Evolutionary conservation across 805 yeast genomes (phyloP), one percentile per base, ranked within the genome.

Genomic region (Wickerhamiella lipophila): DNA sequence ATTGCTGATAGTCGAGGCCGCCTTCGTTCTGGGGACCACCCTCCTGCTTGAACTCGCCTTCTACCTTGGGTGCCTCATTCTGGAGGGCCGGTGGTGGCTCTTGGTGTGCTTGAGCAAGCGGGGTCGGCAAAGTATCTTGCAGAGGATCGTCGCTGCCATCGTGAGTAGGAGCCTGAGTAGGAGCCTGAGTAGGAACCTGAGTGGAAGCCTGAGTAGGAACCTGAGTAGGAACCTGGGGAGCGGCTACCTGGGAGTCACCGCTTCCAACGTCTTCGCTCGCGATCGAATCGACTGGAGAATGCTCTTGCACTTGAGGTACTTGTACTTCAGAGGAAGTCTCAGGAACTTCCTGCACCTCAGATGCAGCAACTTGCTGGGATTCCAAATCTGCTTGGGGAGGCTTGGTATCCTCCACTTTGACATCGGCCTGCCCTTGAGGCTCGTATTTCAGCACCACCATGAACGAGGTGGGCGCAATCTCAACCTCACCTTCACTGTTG

Each of bases 31-130:
- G 26, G 9, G 43, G 43, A 22, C 13, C 30, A 22, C 13, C 30
- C 16, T 21, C 21, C 19, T 40, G 27, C 43, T 40, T 40, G 30
- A 23, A 40, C 7, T 40, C 43, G 6, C 15, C 49, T 25, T 46
- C 49, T 22, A 36, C 49, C n/a, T 22, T 23, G 9, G 29, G 27
- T 41, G 29, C 29, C 19, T 46, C 42, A n/a, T 13, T 19, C 41
- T 36, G 41, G n/a, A 22, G 41, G 26, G 26, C 41, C 41, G 18
- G 41, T 21, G 18, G 41, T 21, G 41, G 41, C 23, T 22, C 41
- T 36, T 36, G 41, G 19, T 19, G 41, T 36, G 26, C 38, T 32
- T 32, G 38, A 32, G 38, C 38, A 32, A 32, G 38, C 38, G 38
- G 38, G 21, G 19, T 19, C 38, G 18, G 19, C 38, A 32, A 9